Base-by-base conservation (phyloP, 2,329 filamentous ascomycete genomes). In the Fusarium subtropicale region DNA sequence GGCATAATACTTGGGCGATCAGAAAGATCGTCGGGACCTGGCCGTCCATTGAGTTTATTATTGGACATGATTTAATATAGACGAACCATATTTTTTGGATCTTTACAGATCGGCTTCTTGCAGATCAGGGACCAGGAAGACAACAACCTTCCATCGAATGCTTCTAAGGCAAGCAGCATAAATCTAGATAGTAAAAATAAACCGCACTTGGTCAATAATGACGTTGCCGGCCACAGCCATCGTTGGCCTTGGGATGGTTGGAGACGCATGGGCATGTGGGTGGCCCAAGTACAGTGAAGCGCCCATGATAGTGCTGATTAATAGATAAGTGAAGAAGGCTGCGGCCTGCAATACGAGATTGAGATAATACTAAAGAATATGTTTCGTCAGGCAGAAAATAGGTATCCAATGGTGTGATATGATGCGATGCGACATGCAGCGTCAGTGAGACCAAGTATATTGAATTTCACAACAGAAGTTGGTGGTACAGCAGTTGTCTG, bases 141-240 rank as follows among this genome's bases (percentile, higher is more conserved):
- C 26, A 42, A 31, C n/a, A 31, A 46, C n/a, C n/a, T 16, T 28
- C 30, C 24, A 39, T 31, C 18, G 34, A 26, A 51, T 53, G 55
- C 41, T 38, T 52, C 5, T 24, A 48, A 56, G 51, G 45, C 46
- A 46, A 56, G 44, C 42, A 56, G 54, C 54, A 68, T 64, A 16
- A 46, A 45, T 24, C 26, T 20, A 22, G 45, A 50, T 30, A 39
- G 26, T 30, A n/a, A 50, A n/a, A 15, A 16, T 31, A 30, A 36
- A 56, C 51, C 64, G 44, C 51, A 66, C 52, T 63, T 15, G 45
- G 55, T 36, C 28, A 38, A 61, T 34, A 53, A 57, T 58, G 66
- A 60, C 60, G 60, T 66, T 30, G 34, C 28, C 28, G 31, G 44
- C 42, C 42, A 46, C 42, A 8, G 38, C 24, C 38, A 36, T 36